Evolutionary conservation across 148 eudicot genomes (phyloP), one percentile per base, ranked within the genome.

Genomic region (Spergularia bocconei): DNA sequence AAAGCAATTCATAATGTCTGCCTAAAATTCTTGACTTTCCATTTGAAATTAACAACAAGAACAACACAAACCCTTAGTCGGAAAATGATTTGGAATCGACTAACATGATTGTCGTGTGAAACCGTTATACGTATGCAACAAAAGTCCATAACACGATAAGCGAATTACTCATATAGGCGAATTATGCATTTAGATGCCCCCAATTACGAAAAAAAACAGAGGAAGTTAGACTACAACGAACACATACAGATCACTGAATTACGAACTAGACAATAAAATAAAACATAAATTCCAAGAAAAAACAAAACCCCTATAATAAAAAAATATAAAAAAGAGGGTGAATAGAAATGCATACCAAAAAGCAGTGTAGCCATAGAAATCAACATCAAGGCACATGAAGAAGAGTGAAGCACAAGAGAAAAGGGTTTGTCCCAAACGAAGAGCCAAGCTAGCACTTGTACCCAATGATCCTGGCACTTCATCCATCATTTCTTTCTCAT

Each of bases 351-450:
- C 68, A 33, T 88, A 91, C 91, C 96, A 88, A 85, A 91, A 87
- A 81, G 96, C 88, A 79, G 92, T 87, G 74, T 83, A 91, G 72
- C 81, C 79, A 76, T 84, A 91, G 85, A 88, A 91, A 74, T 86
- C 77, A 75, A 89, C 79, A 77, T 81, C 90, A 21, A 91, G 81
- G 51, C 97, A 91, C 91, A 91, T 89, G 86, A 91, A 91, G 77
- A 91, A 87, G n/a, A 91, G 90, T 44, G 97, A 85, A 62, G 91
- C 88, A 71, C 81, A 63, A 6, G 97, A 86, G 80, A 91, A 91
- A 39, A 86, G 20, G 16, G 85, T 82, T 66, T 91, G 93, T 23
- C 93, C 97, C 61, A 91, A 77, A 47, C 97, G 76, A 66, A 91
- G 81, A 55, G 87, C 88, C 78, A 91, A 89, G 80, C 97, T 86